Evolutionary conservation across 257 asterid genomes (phyloP).

Genomic region (Solanum appendiculatum): DNA sequence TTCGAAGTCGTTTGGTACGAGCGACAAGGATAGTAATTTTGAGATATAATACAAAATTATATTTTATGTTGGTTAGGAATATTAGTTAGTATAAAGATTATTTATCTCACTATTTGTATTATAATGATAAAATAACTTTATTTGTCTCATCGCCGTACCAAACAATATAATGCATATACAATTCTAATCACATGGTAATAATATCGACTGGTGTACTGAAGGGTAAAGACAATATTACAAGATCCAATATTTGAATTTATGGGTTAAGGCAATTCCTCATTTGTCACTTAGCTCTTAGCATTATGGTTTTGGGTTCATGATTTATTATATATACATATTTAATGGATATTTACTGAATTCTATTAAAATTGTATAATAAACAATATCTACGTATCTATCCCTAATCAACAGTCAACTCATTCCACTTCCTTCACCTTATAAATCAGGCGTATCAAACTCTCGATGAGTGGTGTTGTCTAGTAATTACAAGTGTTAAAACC

Average conservation of each 20-base stretch:
- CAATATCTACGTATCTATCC: not conserved
- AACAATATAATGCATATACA: not conserved
- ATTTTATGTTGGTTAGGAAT: too few relatives aligned
- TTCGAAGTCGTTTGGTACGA: too few relatives aligned
- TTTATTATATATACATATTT: not conserved
- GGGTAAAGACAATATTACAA: not conserved
- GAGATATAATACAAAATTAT: accelerated
- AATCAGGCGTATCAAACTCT: not conserved
- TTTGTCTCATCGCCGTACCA: not conserved
- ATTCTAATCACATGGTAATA: not conserved
- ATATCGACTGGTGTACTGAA: too few relatives aligned
- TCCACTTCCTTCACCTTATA: not conserved
- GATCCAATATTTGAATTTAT: not conserved
- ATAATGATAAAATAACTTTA: accelerated
- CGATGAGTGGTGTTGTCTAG: not conserved
- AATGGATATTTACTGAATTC: not conserved
- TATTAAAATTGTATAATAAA: not conserved
- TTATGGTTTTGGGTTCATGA: not conserved
- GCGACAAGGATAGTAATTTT: too few relatives aligned
- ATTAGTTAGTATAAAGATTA: not conserved
- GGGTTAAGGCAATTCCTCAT: not conserved
- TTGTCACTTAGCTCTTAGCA: not conserved
- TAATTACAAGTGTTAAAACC: not conserved
- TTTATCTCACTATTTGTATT: too few relatives aligned
- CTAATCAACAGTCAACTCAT: not conserved